These are phyloP conservation scores for Penicillium crystallinum DNA, from an alignment of 495 filamentous ascomycete species.

Conservation along the genomic window DNA sequence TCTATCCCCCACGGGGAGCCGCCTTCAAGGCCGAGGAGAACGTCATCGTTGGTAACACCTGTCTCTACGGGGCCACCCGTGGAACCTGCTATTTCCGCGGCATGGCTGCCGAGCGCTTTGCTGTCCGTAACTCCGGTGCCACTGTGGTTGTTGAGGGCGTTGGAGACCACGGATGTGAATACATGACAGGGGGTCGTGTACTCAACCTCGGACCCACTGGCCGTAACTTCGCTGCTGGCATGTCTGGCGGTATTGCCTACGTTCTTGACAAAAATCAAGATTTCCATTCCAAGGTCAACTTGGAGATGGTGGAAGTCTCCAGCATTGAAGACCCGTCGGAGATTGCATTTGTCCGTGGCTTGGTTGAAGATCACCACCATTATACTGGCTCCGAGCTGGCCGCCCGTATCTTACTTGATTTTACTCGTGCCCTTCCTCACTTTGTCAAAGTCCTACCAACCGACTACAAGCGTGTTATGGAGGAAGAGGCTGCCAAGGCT, in stretches of 20 bases:
- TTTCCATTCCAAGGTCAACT: slow-evolving; percentile 93
- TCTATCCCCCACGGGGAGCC: slow-evolving; percentile 91
- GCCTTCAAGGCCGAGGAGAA: slow-evolving; percentile 99
- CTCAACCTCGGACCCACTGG: slow-evolving; percentile 86
- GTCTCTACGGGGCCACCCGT: slow-evolving; percentile 91
- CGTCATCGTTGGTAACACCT: slow-evolving; percentile 92
- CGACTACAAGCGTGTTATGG: slow-evolving; percentile 94
- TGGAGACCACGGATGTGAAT: slow-evolving; percentile 97
- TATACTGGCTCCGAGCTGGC: slow-evolving; percentile 98
- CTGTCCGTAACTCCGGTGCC: slow-evolving; percentile 95
- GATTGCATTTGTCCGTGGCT: slow-evolving; percentile 86
- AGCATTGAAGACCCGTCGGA: slow-evolving; percentile 83
- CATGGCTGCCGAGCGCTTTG: slow-evolving; percentile 95
- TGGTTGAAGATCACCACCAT: slow-evolving; percentile 98
- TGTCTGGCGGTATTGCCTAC: slow-evolving; percentile 99
- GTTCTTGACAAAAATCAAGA: slow-evolving; percentile 89
- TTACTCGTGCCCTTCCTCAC: slow-evolving; percentile 83
- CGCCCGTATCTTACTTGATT: slow-evolving; percentile 94
- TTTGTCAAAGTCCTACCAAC: slow-evolving; percentile 94
- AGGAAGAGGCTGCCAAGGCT: slow-evolving; percentile 79
- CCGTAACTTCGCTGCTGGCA: slow-evolving; percentile 99
- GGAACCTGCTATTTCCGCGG: slow-evolving; percentile 98
- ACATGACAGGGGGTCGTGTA: slow-evolving; percentile 98
- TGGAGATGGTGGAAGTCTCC: slow-evolving; percentile 96
- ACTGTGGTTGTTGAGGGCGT: slow-evolving; percentile 96